phyloP scores from a whole-genome alignment of 257 asterid genomes.

The Salvia rosmarinus region DNA sequence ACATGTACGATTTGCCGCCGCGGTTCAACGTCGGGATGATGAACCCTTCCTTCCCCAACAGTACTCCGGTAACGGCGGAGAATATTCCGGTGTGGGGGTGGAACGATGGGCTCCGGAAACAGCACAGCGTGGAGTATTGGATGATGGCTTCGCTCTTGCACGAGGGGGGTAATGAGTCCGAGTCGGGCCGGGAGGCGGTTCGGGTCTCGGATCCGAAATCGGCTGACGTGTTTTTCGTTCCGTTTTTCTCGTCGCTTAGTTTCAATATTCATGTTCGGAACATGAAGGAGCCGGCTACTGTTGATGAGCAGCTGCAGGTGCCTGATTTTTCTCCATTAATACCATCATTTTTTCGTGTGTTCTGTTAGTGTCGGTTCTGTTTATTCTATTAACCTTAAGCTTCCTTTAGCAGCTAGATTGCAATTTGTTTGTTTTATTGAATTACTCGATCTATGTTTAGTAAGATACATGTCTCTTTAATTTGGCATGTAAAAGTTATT shows the following conservation, averaged over 20 bases:
- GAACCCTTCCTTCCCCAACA: conserved; percentile 44
- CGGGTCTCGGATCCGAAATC: conserved; percentile 77
- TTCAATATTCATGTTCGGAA: conserved; percentile 60
- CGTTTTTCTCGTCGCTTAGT: conserved; percentile 87
- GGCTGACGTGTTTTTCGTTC: conserved; percentile 83
- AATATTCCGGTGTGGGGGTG: conserved; percentile 56
- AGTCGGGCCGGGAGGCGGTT: conserved; percentile 53
- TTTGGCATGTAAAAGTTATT: too few relatives aligned
- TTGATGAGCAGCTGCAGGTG: conserved; percentile 88
- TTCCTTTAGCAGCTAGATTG: not conserved
- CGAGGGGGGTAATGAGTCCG: conserved; percentile 29
- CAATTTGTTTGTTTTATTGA: not conserved
- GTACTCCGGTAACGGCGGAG: conserved; percentile 38
- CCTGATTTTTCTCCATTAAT: not conserved
- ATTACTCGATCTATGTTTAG: too few relatives aligned
- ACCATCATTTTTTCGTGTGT: too few relatives aligned
- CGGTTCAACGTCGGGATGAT: conserved; percentile 56
- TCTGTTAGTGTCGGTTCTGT: too few relatives aligned
- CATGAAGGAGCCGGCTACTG: conserved; percentile 61
- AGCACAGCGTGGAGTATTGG: conserved; percentile 69
- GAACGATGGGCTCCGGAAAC: conserved; percentile 50
- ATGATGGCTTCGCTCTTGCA: conserved; percentile 64
- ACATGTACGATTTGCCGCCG: conserved; percentile 61
- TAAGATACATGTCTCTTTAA: too few relatives aligned
- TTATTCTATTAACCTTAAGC: not conserved